These are phyloP conservation scores for Metschnikowia aberdeeniae DNA, from an alignment of 805 yeast species.

Conservation along the genomic window DNA sequence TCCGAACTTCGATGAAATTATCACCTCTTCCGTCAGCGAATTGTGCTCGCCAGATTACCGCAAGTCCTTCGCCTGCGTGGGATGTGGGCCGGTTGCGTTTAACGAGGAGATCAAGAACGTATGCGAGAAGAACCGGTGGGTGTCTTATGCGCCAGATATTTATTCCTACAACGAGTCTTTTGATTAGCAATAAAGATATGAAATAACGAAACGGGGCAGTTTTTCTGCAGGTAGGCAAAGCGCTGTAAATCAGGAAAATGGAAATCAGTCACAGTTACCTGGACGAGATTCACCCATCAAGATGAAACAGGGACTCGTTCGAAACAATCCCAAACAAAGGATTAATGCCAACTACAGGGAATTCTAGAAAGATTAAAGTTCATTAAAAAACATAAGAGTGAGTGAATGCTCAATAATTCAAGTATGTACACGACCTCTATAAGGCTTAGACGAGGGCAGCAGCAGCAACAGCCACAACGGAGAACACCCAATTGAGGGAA, in stretches of 20 bases:
- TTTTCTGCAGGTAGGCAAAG: too few species aligned
- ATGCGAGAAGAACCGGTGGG: conserved; percentile 28
- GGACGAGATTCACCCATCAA: too few species aligned
- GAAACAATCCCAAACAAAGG: too few species aligned
- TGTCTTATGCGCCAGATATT: conserved; percentile 33
- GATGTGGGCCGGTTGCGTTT: conserved; percentile 40
- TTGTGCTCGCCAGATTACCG: conserved; percentile 13
- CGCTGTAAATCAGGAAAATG: too few species aligned
- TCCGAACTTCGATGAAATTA: conserved; percentile 18
- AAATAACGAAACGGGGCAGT: not conserved
- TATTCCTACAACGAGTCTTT: conserved; percentile 38
- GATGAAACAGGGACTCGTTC: too few species aligned
- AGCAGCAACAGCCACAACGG: not conserved
- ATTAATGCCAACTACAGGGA: too few species aligned
- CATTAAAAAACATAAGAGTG: too few species aligned
- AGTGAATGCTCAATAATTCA: not conserved
- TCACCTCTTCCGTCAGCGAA: conserved; percentile 15
- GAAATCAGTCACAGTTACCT: too few species aligned
- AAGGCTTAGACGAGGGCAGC: not conserved
- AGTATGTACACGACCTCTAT: not conserved
- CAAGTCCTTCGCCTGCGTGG: conserved; percentile 34
- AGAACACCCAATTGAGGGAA: not conserved
- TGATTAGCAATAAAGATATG: conserved; percentile 7
- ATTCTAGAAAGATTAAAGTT: too few species aligned
- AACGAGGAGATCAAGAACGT: conserved; percentile 24